Evolutionary conservation across 1,139 yeast species (phyloP).

Genomic region (Taphrina wiesneri): DNA sequence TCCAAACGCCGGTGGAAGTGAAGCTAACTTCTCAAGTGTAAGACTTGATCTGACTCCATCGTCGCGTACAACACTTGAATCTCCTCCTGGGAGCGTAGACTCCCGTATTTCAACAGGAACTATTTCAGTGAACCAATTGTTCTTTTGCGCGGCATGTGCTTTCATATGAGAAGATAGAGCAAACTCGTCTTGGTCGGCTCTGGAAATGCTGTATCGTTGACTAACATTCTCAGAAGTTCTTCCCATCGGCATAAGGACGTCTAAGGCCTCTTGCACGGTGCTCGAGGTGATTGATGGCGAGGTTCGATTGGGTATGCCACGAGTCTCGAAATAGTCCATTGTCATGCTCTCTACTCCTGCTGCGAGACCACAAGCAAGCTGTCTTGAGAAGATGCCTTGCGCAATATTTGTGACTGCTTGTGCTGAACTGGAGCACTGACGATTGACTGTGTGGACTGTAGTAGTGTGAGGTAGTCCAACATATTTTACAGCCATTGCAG

Average conservation of each 20-base stretch:
- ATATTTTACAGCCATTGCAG: conserved; percentile 46
- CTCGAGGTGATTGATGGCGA: conserved; percentile 56
- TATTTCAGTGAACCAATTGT: conserved; percentile 50
- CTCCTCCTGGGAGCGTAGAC: conserved; percentile 48
- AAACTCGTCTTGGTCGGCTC: conserved; percentile 48
- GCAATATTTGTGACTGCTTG: conserved; percentile 50
- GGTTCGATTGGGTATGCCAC: conserved; percentile 42
- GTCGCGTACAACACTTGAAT: conserved; percentile 55
- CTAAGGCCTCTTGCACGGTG: conserved; percentile 49
- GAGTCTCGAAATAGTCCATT: conserved; percentile 49
- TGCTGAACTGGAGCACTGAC: conserved; percentile 52
- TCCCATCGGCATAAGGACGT: conserved; percentile 50
- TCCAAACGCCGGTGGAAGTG: conserved; percentile 81
- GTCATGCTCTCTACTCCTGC: conserved; percentile 55
- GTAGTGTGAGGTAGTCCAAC: conserved; percentile 50
- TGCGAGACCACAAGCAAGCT: conserved; percentile 48
- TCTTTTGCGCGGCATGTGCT: conserved; percentile 48
- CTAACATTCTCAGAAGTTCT: conserved; percentile 49
- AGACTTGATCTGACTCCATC: conserved; percentile 92
- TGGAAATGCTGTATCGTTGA: conserved; percentile 42
- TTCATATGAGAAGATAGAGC: conserved; percentile 48
- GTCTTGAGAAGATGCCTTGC: conserved; percentile 46
- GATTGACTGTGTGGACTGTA: conserved; percentile 49
- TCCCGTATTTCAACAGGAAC: conserved; percentile 52
- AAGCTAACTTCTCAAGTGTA: conserved; percentile 69